Evolutionary conservation across 306 rosid species (phyloP).

Genomic region (Sesbania bispinosa): DNA sequence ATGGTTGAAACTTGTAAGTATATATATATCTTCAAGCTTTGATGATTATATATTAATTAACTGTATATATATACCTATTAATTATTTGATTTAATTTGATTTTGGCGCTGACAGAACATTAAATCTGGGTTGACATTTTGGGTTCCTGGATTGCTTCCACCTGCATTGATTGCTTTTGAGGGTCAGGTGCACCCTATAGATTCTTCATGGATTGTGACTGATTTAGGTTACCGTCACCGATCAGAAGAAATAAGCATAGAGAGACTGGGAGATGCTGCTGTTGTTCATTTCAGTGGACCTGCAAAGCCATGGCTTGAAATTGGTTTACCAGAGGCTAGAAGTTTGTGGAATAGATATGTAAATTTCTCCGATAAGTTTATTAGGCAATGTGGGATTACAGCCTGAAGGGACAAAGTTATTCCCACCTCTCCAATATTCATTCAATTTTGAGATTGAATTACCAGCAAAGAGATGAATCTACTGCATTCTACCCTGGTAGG

Average conservation of each 20-base stretch:
- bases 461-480: too few species aligned
- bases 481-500: too few species aligned
- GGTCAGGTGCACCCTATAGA: conserved; percentile 76
- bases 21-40: too few species aligned
- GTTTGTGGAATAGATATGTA: conserved; percentile 71
- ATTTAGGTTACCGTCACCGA: conserved; percentile 58
- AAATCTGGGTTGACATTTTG: conserved; percentile 51
- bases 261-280: conserved; percentile 55
- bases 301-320: conserved; percentile 99
- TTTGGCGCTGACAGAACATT: too few species aligned
- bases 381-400: conserved; percentile 66
- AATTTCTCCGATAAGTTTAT: conserved; percentile 67
- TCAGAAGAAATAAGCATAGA: conserved; percentile 32
- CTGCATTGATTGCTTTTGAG: conserved; percentile 68
- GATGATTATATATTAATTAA: too few species aligned
- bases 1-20: conserved; percentile 82
- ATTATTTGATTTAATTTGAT: too few species aligned
- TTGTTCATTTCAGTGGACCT: conserved; percentile 88
- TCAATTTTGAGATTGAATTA: conserved; percentile 42
- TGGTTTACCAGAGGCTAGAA: conserved; percentile 67
- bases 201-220: conserved; percentile 59
- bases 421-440: conserved; percentile 40
- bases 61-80: too few species aligned
- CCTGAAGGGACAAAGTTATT: conserved; percentile 53
- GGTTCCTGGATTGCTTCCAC: conserved; percentile 81